Evolutionary conservation across 2,329 filamentous ascomycete species (phyloP), one percentile per base, ranked within the genome.

Genomic region (Magnaporthiopsis rhizophila): DNA sequence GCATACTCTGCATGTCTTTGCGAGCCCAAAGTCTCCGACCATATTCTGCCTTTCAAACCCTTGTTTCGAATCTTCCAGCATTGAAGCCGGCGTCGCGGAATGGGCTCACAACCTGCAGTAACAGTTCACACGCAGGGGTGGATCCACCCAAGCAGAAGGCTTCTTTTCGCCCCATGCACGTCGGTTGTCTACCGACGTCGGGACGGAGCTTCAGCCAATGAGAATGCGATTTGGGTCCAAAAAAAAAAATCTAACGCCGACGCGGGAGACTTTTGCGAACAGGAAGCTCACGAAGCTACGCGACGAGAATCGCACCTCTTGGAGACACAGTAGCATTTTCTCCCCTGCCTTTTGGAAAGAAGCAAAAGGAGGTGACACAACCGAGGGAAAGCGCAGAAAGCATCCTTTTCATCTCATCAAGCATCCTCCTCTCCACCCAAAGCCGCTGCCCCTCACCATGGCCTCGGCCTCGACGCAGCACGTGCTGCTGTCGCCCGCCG

Each of bases 401-500:
- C 34, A 2, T 12, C 34, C 34, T 36, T 36, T 34, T 34, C 32
- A 7, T 11, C 3, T 5, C 34, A 13, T 13, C 34, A 36, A 36
- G 12, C 11, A 36, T 34, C 34, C 34, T 26, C 26, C 26, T 26
- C 26, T 12, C 34, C 65, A 2, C 70, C 62, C 34, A 68, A 59
- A 38, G 12, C 61, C 5, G 21, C 34, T 13, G 30, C 38, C 59
- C 58, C 53, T 58, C 11, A 58, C n/a, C 66, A 69, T 69, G 24
- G 60, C 65, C 65, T 67, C 53, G 85, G 81, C 89, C 57, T 84
- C 86, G 69, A 81, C 77, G 71, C 86, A 87, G 72, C 85, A 86
- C 77, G 85, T 87, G 72, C 88, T 92, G 70, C 89, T 98, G 76
- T 97, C 93, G 64, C 94, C 95, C 61, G 92, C 95, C 72, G 95